Evolutionary conservation across 805 yeast genomes (phyloP), one percentile per base, ranked within the genome.

Genomic region (Saccharomycopsis sp.): DNA sequence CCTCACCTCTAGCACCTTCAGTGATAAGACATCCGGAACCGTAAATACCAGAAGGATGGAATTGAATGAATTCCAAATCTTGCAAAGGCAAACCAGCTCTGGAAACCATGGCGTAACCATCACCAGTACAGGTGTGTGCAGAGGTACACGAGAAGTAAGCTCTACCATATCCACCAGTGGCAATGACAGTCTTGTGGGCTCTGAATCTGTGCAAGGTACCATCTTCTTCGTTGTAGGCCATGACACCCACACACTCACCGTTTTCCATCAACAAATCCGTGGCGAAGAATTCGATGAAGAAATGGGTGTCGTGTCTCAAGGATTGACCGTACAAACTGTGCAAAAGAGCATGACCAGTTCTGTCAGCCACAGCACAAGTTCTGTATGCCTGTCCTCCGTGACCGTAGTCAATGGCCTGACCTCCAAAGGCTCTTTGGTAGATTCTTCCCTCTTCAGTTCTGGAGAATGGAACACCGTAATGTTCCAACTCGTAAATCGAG

Each of bases 1-100:
- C 99, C 81, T 94, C 99, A 83, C 99, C 99, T 81, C 99, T 88
- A 66, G 97, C 96, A 79, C 99, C 99, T 78, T 94, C 99, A 58
- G 99, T 94, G 74, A 94, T 94, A 79, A 93, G 79, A 81, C 98
- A 94, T 65, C 99, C 99, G 47, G 98, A 90, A 61, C 99, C 99
- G 75, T 93, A 93, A 75, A 93, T 94, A 83, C 99, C 99, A 24
- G 98, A 91, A 58, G 99, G 99, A 76, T 93, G 99, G 90, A 93
- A 93, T 78, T 93, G 99, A 63, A 93, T 92, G 72, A 93, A 93
- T 78, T 93, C 99, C 76, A 93, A 79, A 77, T 93, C 99, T 78
- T 93, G 96, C 70, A 93, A 81, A 60, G 99, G 99, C 74, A 93
- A 84, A 63, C 99, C 99, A 57, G 99, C 99, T 77, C 99, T 85